phyloP scores from a whole-genome alignment of 495 filamentous ascomycete species.

The Penicillium paradoxum region DNA sequence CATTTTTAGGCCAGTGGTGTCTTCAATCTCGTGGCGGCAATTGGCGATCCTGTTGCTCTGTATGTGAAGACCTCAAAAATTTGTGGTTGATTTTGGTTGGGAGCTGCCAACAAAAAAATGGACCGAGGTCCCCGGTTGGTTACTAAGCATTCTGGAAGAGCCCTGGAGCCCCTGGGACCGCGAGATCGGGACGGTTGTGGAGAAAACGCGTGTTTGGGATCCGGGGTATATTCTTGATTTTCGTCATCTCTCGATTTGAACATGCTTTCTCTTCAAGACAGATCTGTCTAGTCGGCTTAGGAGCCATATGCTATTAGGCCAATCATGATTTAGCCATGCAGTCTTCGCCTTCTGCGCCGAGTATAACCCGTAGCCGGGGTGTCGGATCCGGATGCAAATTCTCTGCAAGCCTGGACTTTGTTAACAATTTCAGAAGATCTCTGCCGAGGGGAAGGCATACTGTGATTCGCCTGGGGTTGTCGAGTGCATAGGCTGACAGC shows the following conservation, averaged over 20 bases:
- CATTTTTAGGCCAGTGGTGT: background rate
- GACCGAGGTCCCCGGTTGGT: slow-evolving; percentile 14
- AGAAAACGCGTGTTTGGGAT: background rate
- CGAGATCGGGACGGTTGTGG: background rate
- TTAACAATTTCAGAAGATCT: background rate
- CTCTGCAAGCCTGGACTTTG: background rate
- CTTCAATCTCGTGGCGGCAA: slow-evolving; percentile 4
- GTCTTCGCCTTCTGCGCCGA: background rate
- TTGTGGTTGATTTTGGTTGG: slow-evolving; percentile 13
- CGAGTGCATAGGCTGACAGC: background rate
- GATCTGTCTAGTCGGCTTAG: too few species aligned
- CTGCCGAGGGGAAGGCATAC: background rate
- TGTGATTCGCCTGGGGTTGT: background rate
- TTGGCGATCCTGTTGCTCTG: slow-evolving; percentile 6
- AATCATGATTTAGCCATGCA: background rate
- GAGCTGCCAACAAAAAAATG: slow-evolving; percentile 8
- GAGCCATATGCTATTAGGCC: background rate
- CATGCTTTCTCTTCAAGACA: background rate
- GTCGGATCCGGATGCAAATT: background rate
- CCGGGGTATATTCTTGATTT: slow-evolving; percentile 1
- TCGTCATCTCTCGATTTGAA: background rate
- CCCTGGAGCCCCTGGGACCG: background rate
- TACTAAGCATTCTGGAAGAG: slow-evolving; percentile 25
- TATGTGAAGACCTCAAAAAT: background rate
- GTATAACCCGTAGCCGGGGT: background rate